Evolutionary conservation across 1,284 basidiomycete genomes (phyloP).

Genomic region (Puccinia hordei): DNA sequence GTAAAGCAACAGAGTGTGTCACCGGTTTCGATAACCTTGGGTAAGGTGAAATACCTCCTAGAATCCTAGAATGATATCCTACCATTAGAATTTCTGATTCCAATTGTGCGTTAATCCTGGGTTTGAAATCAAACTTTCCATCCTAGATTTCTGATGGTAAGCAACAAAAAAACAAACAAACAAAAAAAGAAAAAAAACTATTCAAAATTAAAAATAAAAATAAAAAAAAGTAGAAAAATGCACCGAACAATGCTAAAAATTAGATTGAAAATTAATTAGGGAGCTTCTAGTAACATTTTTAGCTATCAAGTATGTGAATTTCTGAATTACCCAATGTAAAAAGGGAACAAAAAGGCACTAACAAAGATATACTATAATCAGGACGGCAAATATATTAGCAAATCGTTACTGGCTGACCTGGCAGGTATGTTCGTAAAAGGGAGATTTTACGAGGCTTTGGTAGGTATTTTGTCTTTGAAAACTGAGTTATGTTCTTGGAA

Average conservation of each 20-base stretch:
- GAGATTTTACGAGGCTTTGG: conserved; percentile 39
- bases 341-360: neutral
- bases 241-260: neutral
- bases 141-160: conserved; percentile 43
- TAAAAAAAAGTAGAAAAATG: too few species aligned
- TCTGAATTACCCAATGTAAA: neutral
- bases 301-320: conserved; percentile 38
- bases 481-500: neutral
- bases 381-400: conserved; percentile 14
- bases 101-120: neutral
- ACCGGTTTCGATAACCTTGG: conserved; percentile 41
- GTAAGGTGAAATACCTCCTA: neutral
- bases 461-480: neutral
- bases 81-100: neutral
- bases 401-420: conserved; percentile 21
- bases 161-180: neutral
- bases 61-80: neutral
- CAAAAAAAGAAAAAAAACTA: neutral
- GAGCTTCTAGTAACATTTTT: conserved; percentile 47
- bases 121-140: neutral
- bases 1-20: conserved; percentile 14
- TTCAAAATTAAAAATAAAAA: neutral
- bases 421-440: conserved; percentile 30
- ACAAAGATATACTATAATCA: neutral
- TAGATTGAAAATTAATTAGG: neutral